These are phyloP conservation scores for Paramecium sexaurelia DNA, from an alignment of 73 alveolate genomes.

Conservation along the genomic window DNA sequence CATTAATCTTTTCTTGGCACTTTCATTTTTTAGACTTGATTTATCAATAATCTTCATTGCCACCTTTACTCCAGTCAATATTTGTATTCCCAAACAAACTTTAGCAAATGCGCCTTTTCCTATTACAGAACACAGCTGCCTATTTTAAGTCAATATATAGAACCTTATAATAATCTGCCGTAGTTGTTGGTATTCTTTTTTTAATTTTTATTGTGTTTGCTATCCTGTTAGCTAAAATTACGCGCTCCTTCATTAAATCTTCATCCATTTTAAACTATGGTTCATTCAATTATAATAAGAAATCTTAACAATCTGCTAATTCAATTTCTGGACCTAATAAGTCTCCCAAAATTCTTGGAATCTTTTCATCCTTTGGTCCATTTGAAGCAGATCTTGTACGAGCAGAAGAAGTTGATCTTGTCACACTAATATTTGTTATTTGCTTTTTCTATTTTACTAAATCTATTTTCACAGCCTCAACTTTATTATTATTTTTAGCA, in stretches of 20 bases:
- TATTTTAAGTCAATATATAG: slow-evolving; percentile 4
- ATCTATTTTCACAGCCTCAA: background rate
- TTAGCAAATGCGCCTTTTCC: slow-evolving; percentile 98
- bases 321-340: slow-evolving; percentile 20
- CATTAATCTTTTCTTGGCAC: slow-evolving; percentile 90
- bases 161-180: slow-evolving; percentile 68
- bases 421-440: background rate
- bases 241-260: slow-evolving; percentile 60
- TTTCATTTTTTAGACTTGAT: slow-evolving; percentile 89
- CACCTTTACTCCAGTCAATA: slow-evolving; percentile 95
- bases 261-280: slow-evolving; percentile 4
- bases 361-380: background rate
- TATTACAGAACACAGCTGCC: slow-evolving; percentile 71
- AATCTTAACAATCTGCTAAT: slow-evolving; percentile 41
- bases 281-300: slow-evolving; percentile 4
- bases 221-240: slow-evolving; percentile 56
- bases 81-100: slow-evolving; percentile 93
- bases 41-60: slow-evolving; percentile 97
- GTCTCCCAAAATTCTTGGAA: slow-evolving; percentile 30
- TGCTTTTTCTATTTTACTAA: background rate
- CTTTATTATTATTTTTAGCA: background rate
- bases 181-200: slow-evolving; percentile 66
- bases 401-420: background rate
- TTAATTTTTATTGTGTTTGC: slow-evolving; percentile 54
- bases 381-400: slow-evolving; percentile 15